These are phyloP conservation scores for Picea abies DNA, from an alignment of 83 land plant species.

Conservation along the genomic window DNA sequence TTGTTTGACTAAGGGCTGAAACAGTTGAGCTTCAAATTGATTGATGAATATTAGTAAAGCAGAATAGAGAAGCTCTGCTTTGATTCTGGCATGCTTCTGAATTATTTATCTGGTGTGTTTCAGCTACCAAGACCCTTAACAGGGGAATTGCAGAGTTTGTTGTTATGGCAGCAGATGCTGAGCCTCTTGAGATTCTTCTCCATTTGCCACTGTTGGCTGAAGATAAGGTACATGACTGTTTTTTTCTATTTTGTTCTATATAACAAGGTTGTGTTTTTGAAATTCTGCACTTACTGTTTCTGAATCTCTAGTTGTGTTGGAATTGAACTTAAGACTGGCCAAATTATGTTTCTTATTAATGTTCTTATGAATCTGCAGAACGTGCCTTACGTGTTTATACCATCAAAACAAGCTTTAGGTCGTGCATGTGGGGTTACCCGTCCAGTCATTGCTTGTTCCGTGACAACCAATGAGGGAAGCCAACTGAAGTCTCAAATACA, in stretches of 20 bases:
- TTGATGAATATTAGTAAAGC: too few species aligned
- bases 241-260: neutral
- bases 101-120: conserved; percentile 5
- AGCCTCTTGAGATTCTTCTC: conserved; percentile 68
- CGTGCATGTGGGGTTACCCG: conserved; percentile 91
- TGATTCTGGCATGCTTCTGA: neutral
- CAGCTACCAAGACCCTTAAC: conserved; percentile 70
- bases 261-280: neutral
- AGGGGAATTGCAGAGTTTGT: conserved; percentile 78
- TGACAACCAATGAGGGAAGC: conserved; percentile 86
- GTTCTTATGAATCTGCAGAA: conserved; percentile 39
- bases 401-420: conserved; percentile 91
- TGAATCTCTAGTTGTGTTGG: neutral
- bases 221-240: conserved; percentile 49
- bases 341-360: neutral
- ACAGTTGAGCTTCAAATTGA: too few species aligned
- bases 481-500: conserved; percentile 79
- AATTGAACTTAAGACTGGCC: neutral
- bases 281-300: neutral
- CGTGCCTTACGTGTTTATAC: conserved; percentile 91
- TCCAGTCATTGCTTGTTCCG: conserved; percentile 89
- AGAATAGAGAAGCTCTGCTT: neutral
- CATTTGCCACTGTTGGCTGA: conserved; percentile 75
- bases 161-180: conserved; percentile 80
- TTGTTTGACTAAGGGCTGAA: conserved; percentile 2